These are phyloP conservation scores for Babesia bovis DNA, from an alignment of 169 alveolate species.

Conservation along the genomic window DNA sequence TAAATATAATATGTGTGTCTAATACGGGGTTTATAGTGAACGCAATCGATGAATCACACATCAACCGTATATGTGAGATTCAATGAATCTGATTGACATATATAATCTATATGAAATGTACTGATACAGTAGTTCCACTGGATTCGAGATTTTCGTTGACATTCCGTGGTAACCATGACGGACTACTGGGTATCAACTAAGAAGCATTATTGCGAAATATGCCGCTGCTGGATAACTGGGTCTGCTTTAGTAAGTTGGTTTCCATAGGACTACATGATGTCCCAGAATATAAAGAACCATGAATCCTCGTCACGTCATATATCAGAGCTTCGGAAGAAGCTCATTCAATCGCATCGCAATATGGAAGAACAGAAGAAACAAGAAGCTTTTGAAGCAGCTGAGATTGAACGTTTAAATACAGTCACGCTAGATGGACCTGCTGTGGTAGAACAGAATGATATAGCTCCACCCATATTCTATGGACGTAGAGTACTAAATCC, in stretches of 20 bases:
- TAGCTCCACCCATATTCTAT: not conserved
- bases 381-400: constrained; percentile 62
- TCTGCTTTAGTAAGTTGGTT: constrained; percentile 30
- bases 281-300: constrained; percentile 62
- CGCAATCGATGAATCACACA: no score
- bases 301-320: constrained; percentile 58
- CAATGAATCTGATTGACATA: no score
- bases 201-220: constrained; percentile 71
- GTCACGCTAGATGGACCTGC: constrained; percentile 63
- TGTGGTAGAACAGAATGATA: not conserved
- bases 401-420: constrained; percentile 63
- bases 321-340: constrained; percentile 49
- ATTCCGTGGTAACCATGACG: no score
- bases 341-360: constrained; percentile 59
- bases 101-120: no score
- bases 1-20: no score
- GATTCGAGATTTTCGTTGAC: no score
- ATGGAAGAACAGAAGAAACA: constrained; percentile 30
- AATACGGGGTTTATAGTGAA: no score
- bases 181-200: constrained; percentile 72
- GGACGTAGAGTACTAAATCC: constrained; percentile 26
- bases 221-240: constrained; percentile 71
- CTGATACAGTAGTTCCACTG: no score
- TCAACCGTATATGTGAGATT: no score
- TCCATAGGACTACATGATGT: not conserved